These are phyloP conservation scores for Aspergillus nomiae DNA, from an alignment of 2,329 filamentous ascomycete species.

Conservation along the genomic window DNA sequence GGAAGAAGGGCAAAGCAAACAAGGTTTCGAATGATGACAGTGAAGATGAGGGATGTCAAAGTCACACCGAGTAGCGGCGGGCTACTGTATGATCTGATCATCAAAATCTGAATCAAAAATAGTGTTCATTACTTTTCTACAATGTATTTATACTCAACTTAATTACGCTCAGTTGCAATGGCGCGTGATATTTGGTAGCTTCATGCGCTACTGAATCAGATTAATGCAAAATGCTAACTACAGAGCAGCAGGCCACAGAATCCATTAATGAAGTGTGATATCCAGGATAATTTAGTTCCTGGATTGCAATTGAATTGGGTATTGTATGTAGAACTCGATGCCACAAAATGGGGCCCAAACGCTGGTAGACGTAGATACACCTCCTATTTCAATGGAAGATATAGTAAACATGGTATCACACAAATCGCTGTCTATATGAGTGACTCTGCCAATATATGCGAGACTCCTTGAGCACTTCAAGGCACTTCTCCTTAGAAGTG, in stretches of 20 bases:
- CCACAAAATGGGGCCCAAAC: constrained; percentile 13
- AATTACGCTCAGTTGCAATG: background rate
- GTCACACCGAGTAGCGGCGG: constrained; percentile 9
- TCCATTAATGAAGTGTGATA: background rate
- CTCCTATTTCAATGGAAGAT: constrained; percentile 5
- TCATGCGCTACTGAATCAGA: background rate
- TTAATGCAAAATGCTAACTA: background rate
- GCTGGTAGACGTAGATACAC: constrained; percentile 13
- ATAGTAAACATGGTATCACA: constrained; percentile 23
- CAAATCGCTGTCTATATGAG: constrained; percentile 16
- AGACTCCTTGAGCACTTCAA: constrained; percentile 4
- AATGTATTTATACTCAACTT: background rate
- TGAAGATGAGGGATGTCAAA: constrained; percentile 26
- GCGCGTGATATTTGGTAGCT: background rate
- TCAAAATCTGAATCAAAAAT: background rate
- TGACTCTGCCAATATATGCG: constrained; percentile 18
- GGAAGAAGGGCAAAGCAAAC: constrained; percentile 14
- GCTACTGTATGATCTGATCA: background rate
- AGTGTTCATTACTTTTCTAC: background rate
- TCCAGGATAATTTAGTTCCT: background rate
- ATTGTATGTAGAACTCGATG: constrained; percentile 11
- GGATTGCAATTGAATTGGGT: constrained; percentile 12
- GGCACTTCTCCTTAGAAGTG: constrained; percentile 1
- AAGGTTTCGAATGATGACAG: constrained; percentile 10
- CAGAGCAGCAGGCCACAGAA: too few relatives aligned